Base-by-base conservation (phyloP, 371 early-diverging fungal genomes). In the Actinomortierella wolfii region DNA sequence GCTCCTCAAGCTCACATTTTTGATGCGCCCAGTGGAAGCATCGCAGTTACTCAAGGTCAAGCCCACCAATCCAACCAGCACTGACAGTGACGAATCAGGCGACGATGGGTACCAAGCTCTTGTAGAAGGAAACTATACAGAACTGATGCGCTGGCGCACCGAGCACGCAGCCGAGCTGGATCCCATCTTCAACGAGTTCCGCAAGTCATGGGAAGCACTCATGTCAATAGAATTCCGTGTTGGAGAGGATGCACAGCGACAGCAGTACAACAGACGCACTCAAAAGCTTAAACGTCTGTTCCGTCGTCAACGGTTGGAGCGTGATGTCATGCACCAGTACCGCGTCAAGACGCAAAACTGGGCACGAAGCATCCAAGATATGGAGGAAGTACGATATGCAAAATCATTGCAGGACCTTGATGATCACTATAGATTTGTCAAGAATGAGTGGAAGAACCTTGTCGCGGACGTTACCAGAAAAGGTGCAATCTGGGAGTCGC, bases 381-480 rank as follows among this genome's bases (percentile, higher is more conserved):
- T 85, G 44, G 92, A 90, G 57, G 77, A 77, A 34, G 76, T 76
- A 23, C 80, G 86, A 4, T 85, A 85, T 46, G 79, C 81, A 17
- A 86, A 83, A 51, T 83, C 85, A 0, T 61, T 83, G 9, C 88
- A 88, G 67, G 90, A 92, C 52, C 78, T 80, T 56, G 81, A 81
- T 58, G 83, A 82, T 1, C 83, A 86, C 50, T 84, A 86, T 26
- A 82, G 81, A 45, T 87, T 84, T 77, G 80, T 89, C 18, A 77
- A 79, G 25, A 82, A 82, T 47, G 89, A 92, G 57, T 92, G 92
- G 92, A 73, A 78, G 24, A 81, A 81, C 23, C 61, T 87, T 7
- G 76, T 84, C 8, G 73, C 62, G 0, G 83, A 82, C 54, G 78
- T 81, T 15, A 68, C 79, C 20, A 65, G 87, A 6, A 90, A 90